Evolutionary conservation across 2,329 filamentous ascomycete genomes (phyloP).

Genomic region (Cercospora citrullina): DNA sequence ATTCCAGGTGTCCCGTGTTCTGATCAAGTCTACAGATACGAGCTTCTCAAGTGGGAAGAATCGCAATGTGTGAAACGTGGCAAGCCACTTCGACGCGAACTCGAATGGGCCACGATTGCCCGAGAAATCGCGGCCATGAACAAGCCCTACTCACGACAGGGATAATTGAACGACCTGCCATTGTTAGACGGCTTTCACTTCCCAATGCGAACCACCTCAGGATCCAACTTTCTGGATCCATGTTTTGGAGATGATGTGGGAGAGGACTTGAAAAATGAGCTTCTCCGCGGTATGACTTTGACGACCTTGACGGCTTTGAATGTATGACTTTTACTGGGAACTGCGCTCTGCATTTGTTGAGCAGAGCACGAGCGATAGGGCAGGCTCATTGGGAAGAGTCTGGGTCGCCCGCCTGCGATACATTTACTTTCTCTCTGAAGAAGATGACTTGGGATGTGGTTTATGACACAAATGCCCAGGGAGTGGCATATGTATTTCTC

Average conservation of each 20-base stretch:
- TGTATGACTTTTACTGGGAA: neutral
- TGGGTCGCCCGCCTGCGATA: neutral
- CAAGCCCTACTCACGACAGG: constrained; percentile 77
- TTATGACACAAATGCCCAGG: neutral
- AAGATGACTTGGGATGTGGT: neutral
- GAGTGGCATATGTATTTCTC: neutral
- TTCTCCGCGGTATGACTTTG: neutral
- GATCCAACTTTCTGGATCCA: neutral
- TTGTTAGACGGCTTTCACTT: neutral
- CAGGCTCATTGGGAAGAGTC: neutral
- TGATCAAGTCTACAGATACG: constrained; percentile 55
- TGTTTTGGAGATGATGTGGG: neutral
- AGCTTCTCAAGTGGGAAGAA: constrained; percentile 96
- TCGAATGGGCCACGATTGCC: constrained; percentile 88
- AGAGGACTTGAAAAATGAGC: neutral
- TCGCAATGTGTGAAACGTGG: constrained; percentile 60
- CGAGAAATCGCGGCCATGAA: constrained; percentile 96
- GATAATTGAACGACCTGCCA: constrained; percentile 15
- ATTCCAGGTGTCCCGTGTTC: neutral
- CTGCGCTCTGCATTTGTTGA: neutral
- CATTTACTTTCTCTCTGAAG: neutral
- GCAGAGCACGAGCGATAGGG: neutral
- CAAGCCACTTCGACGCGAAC: constrained; percentile 65
- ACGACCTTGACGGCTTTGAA: neutral
- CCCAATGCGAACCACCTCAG: neutral